Percentiles rank a stretch among this genome's conserved stretches.
Conservation (phyloP, 768 basidiomycete species). For the Suillus cothurnatus region DNA sequence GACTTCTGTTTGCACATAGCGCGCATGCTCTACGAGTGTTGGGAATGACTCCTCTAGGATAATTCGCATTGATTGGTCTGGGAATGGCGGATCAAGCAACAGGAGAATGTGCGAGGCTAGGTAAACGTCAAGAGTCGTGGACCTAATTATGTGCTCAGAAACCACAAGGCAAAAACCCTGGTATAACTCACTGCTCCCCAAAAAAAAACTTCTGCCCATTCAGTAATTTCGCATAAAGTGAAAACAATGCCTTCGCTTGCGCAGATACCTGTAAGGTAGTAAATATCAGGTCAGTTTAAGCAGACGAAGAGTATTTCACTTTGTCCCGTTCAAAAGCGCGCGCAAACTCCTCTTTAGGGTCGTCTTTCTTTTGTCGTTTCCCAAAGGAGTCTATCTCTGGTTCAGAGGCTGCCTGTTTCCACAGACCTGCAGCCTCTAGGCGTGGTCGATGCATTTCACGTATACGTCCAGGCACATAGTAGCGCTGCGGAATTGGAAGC, state of each 20-base stretch:
- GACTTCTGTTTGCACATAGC: slow-evolving; percentile 42
- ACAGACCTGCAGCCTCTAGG: slow-evolving; percentile 64
- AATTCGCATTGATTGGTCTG: slow-evolving; percentile 58
- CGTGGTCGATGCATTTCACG: slow-evolving; percentile 57
- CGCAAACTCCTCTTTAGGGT: slow-evolving; percentile 43
- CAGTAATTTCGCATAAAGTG: slow-evolving; percentile 60
- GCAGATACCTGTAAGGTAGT: slow-evolving; percentile 45
- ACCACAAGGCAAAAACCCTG: background rate
- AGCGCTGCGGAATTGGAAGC: slow-evolving; percentile 69
- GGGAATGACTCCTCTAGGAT: slow-evolving; percentile 60
- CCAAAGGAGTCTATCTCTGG: slow-evolving; percentile 44
- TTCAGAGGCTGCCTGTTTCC: slow-evolving; percentile 46
- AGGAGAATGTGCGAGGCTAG: slow-evolving; percentile 72
- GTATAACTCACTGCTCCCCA: slow-evolving; percentile 44
- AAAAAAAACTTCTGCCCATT: slow-evolving; percentile 53
- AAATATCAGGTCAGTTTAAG: background rate
- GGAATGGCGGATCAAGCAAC: slow-evolving; percentile 57
- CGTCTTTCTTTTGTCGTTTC: slow-evolving; percentile 32
- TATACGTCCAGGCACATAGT: slow-evolving; percentile 70
- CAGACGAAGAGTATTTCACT: slow-evolving; percentile 28
- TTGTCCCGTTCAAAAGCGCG: slow-evolving; percentile 67
- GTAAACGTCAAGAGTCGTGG: slow-evolving; percentile 62
- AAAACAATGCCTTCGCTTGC: slow-evolving; percentile 58
- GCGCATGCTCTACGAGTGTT: slow-evolving; percentile 57
- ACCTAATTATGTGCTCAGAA: slow-evolving; percentile 38